A percentile compares a stretch with the other conserved stretches of the same genome.
These are phyloP conservation scores for Crucibulum cyathiforme DNA, from an alignment of 1,284 basidiomycete species.

Conservation along the genomic window DNA sequence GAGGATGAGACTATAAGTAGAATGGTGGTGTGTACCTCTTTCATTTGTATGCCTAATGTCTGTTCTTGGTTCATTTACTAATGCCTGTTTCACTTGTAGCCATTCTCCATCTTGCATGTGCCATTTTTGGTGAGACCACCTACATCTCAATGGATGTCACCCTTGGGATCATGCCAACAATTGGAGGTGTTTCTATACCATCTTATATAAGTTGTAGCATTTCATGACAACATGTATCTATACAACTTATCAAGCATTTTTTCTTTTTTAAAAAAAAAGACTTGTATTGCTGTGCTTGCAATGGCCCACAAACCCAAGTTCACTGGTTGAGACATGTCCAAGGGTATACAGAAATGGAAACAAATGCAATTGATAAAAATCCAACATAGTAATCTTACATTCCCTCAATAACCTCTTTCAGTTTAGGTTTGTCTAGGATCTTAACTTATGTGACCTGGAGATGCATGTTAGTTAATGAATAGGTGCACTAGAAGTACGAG, in stretches of 20 bases:
- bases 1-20: conserved; percentile 82
- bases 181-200: conserved; percentile 64
- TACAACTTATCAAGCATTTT: too few relatives aligned
- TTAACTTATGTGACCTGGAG: conserved; percentile 79
- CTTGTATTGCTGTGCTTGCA: too few relatives aligned
- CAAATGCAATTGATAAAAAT: conserved; percentile 13
- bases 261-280: too few relatives aligned
- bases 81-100: too few relatives aligned
- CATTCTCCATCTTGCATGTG: conserved; percentile 69
- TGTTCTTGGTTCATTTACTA: too few relatives aligned
- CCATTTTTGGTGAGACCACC: conserved; percentile 72
- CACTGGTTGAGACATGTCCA: too few relatives aligned
- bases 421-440: conserved; percentile 77
- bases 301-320: too few relatives aligned
- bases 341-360: conserved; percentile 4
- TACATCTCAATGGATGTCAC: conserved; percentile 68
- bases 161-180: conserved; percentile 61
- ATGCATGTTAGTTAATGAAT: neutral
- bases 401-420: conserved; percentile 83
- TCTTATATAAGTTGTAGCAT: too few relatives aligned
- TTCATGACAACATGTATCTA: too few relatives aligned
- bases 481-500: neutral
- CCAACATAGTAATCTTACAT: conserved; percentile 56
- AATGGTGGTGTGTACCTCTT: conserved; percentile 60
- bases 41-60: too few relatives aligned